phyloP scores from a whole-genome alignment of 2,329 filamentous ascomycete species.

The Calycina herbarum region DNA sequence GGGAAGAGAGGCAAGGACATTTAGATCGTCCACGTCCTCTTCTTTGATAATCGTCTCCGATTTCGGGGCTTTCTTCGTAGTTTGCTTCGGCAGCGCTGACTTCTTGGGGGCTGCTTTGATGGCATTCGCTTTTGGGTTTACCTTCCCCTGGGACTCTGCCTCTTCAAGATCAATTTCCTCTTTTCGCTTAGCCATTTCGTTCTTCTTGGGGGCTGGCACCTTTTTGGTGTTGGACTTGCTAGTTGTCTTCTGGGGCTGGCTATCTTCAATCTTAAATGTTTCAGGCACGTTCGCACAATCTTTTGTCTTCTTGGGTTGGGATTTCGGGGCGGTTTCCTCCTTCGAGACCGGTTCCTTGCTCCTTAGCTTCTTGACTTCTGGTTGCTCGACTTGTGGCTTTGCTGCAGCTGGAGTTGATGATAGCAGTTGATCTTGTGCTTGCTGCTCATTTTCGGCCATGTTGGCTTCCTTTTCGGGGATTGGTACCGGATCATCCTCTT shows the following conservation, averaged over 20 bases:
- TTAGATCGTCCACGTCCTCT: neutral
- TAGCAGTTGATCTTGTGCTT: neutral
- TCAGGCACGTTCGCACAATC: neutral
- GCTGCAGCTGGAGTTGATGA: neutral
- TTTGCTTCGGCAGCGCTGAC: neutral
- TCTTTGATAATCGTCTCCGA: neutral
- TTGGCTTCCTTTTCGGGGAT: neutral
- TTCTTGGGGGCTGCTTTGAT: neutral
- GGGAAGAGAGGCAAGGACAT: neutral
- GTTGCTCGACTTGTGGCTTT: neutral
- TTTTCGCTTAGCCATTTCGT: too few relatives aligned
- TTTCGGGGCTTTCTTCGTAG: neutral
- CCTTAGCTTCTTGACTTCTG: neutral
- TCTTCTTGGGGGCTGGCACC: too few relatives aligned
- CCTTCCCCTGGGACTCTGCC: neutral
- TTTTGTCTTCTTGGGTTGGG: neutral
- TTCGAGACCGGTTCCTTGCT: neutral
- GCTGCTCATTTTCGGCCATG: neutral
- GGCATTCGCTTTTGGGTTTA: neutral
- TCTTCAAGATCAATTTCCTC: too few relatives aligned
- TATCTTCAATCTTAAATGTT: neutral
- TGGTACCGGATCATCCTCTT: neutral
- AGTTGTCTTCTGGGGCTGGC: neutral
- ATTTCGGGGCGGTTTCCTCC: neutral
- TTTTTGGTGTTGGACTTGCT: too few relatives aligned